phyloP scores from a whole-genome alignment of 2,329 filamentous ascomycete species.

The Biscogniauxia marginata region DNA sequence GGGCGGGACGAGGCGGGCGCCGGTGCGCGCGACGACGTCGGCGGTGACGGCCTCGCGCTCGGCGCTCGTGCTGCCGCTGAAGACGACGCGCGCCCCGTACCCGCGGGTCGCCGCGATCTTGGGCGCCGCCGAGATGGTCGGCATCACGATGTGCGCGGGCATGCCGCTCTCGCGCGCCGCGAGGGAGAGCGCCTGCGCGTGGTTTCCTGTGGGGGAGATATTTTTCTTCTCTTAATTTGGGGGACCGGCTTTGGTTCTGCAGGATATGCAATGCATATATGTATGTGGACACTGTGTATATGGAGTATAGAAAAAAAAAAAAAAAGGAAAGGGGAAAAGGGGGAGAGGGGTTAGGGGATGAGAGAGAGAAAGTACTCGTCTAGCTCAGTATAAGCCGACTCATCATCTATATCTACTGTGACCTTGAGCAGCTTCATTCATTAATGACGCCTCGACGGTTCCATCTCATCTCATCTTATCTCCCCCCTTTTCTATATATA shows the following conservation, averaged over 20 bases:
- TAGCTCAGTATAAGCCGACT: no score
- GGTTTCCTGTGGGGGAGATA: conserved; percentile 67
- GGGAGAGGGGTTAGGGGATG: background rate
- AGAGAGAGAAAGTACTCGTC: no score
- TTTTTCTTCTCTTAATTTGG: no score
- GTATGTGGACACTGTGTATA: no score
- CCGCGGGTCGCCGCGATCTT: conserved; percentile 82
- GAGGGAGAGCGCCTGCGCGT: conserved; percentile 87
- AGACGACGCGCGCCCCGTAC: conserved; percentile 76
- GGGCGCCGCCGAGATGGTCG: conserved; percentile 74
- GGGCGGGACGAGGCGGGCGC: conserved; percentile 78
- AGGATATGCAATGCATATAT: no score
- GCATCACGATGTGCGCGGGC: conserved; percentile 90
- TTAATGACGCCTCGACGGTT: no score
- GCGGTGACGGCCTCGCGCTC: conserved; percentile 78
- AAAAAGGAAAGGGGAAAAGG: background rate
- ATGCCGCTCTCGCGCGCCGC: conserved; percentile 73
- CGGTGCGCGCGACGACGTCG: conserved; percentile 68
- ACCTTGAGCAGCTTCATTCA: no score
- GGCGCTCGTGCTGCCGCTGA: conserved; percentile 74
- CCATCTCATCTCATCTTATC: no score
- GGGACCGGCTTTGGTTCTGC: no score
- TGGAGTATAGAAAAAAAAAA: background rate
- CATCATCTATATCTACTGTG: no score
- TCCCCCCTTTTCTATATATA: no score